These are phyloP conservation scores for Monoraphidium neglectum DNA, from an alignment of 139 green algal species.

Conservation along the genomic window DNA sequence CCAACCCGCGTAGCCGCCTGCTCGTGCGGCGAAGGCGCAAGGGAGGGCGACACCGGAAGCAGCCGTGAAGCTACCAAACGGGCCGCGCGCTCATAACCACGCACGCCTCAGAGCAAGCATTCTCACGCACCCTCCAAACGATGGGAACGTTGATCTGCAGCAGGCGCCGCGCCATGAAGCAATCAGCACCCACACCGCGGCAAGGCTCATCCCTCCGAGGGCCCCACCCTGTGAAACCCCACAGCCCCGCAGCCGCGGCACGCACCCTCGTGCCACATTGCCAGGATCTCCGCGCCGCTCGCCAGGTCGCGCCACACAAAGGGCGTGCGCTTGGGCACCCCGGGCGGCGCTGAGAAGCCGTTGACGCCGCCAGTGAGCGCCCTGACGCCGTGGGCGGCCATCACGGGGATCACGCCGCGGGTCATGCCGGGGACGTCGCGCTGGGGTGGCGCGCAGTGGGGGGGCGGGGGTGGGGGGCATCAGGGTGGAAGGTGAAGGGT, in stretches of 20 bases:
- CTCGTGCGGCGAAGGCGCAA: too few species aligned
- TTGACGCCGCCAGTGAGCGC: conserved; percentile 37
- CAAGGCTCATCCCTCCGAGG: too few species aligned
- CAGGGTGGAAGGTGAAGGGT: not conserved
- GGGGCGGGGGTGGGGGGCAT: too few species aligned
- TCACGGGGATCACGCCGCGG: conserved; percentile 46
- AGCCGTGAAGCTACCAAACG: too few species aligned
- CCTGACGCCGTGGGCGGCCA: conserved; percentile 24
- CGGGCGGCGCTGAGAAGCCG: conserved; percentile 25
- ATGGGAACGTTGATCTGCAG: too few species aligned
- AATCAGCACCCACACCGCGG: too few species aligned
- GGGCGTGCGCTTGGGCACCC: conserved; percentile 30
- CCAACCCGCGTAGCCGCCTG: conserved; percentile 26
- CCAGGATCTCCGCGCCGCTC: conserved; percentile 9
- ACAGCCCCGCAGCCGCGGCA: not conserved
- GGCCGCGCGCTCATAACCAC: too few species aligned
- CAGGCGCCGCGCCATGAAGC: too few species aligned
- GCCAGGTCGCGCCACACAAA: conserved; percentile 37
- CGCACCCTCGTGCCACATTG: conserved; percentile 34
- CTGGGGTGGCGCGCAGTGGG: conserved; percentile 24
- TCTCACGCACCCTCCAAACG: too few species aligned
- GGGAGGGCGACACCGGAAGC: too few species aligned
- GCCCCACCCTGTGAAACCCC: too few species aligned
- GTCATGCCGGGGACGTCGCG: conserved; percentile 68
- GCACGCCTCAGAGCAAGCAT: too few species aligned